Base-by-base conservation (phyloP, 495 filamentous ascomycete species). In the Immersiella caudata region DNA sequence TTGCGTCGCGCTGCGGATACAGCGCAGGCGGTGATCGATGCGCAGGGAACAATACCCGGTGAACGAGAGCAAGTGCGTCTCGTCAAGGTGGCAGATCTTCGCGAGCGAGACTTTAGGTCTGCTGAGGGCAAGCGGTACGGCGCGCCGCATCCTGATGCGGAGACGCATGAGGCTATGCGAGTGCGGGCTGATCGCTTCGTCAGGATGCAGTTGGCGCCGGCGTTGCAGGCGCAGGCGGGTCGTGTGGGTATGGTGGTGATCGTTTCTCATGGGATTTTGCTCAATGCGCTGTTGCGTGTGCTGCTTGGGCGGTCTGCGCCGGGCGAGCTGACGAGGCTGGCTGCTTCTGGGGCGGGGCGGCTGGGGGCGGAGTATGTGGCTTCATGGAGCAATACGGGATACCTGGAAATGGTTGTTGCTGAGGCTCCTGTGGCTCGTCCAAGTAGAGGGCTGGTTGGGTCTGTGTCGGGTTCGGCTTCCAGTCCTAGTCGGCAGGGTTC, bases 241-340 rank as follows among this genome's bases (percentile, higher is more conserved):
- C 14, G 62, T 68, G 26, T 68, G 0, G 68, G 27, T 0, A n/a
- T 58, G 6, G 72, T 79, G 1, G 75, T 94, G 12, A 89, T 86
- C 22, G 90, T 94, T 18, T 88, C 92, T 14, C 93, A 97, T 74
- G 93, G 93, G 49, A 87, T 94, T 29, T 88, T 96, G 24, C 84
- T 96, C 0, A 85, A 84, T 22, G 79, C 86, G 22, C 74, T 96
- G 0, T 88, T 92, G 84, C 81, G 81, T 61, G 81, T 83, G 33
- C 76, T 96, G 46, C 72, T 92, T 21, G 75, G 75, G 20, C 60
- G 65, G 60, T 75, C 61, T 56, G 70, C 69, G 4, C 66, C 72
- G 0, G 54, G 7, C 1, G 75, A 76, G 62, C 20, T 71, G 40
- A 52, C 35, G 0, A 62, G 62, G 67, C n/a, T 73, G 25, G 64